phyloP scores from a whole-genome alignment of 768 basidiomycete genomes.

The Lactarius tabidus region DNA sequence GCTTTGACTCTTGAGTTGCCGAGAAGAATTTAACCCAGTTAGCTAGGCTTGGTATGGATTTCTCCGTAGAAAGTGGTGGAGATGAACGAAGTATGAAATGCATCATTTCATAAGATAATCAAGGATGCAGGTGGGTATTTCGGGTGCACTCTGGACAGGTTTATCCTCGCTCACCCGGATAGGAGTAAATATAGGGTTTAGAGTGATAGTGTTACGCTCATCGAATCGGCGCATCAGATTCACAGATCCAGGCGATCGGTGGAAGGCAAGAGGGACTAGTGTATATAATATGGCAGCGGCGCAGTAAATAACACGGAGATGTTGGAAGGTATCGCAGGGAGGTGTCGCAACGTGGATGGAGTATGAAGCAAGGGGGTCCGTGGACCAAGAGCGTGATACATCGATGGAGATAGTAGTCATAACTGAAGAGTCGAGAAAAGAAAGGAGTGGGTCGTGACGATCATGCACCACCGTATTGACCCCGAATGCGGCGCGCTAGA shows the following conservation, averaged over 20 bases:
- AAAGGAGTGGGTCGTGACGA: constrained; percentile 27
- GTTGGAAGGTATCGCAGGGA: constrained; percentile 20
- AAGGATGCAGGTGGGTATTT: background rate
- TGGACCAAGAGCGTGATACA: constrained; percentile 10
- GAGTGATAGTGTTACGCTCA: background rate
- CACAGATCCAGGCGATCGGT: background rate
- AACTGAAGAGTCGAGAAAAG: background rate
- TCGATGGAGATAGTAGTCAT: constrained; percentile 3
- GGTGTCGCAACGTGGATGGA: constrained; percentile 21
- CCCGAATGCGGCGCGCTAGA: constrained; percentile 91
- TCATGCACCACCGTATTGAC: constrained; percentile 67
- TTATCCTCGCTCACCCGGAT: background rate
- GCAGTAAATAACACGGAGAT: constrained; percentile 13
- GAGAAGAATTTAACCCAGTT: background rate
- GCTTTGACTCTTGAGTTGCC: background rate
- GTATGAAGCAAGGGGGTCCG: constrained; percentile 8
- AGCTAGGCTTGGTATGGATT: background rate
- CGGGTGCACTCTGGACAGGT: background rate
- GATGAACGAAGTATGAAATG: background rate
- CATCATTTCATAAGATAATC: background rate
- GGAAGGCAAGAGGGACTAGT: background rate
- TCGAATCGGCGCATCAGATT: background rate
- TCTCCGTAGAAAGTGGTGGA: background rate
- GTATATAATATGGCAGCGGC: constrained; percentile 13
- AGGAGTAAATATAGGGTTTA: background rate